Base-by-base conservation (phyloP, 805 yeast species). In the Huiozyma naganishii region DNA sequence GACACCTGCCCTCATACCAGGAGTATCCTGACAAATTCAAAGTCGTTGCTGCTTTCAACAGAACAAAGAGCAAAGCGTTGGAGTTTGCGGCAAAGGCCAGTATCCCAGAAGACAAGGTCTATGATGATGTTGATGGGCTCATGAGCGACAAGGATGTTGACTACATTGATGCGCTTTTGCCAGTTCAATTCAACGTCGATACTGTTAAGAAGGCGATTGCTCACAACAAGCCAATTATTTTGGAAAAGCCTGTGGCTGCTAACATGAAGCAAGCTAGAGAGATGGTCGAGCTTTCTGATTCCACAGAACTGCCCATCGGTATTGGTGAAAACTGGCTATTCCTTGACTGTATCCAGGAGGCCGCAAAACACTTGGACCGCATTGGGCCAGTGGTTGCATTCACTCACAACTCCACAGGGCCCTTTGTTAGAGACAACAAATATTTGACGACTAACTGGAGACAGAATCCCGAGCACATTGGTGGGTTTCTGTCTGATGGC, bases 171-270 rank as follows among this genome's bases (percentile, higher is more conserved):
- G 94, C 87, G 2, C 70, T 89, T 48, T 73, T 90, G 42, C 97
- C 97, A n/a, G 95, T 80, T 1, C 90, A 87, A 61, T 74, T 65
- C 68, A 90, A 87, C 61, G 67, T 78, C 39, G 77, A 70, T 35
- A 79, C 79, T 2, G 81, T 88, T 32, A 71, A 77, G 55, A 71
- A 74, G 52, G 95, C 95, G 2, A 68, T 86, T 43, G 72, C 74
- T 40, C 73, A 83, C 52, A 76, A 78, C 41, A 90, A 89, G 66
- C 92, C 95, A 46, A 70, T 89, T 39, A 70, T 77, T 34, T 64
- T 90, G 55, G 97, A 90, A 62, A 90, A 90, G 67, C 97, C 97
- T 50, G 80, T 90, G 59, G 92, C 97, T 32, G 95, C 95, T 35
- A 80, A 74, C 47, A 62, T 90, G 54, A 74, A 70, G 8, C 95